Evolutionary conservation across 2,329 filamentous ascomycete genomes (phyloP), one percentile per base, ranked within the genome.

Genomic region (Pezicula neosporulosa): DNA sequence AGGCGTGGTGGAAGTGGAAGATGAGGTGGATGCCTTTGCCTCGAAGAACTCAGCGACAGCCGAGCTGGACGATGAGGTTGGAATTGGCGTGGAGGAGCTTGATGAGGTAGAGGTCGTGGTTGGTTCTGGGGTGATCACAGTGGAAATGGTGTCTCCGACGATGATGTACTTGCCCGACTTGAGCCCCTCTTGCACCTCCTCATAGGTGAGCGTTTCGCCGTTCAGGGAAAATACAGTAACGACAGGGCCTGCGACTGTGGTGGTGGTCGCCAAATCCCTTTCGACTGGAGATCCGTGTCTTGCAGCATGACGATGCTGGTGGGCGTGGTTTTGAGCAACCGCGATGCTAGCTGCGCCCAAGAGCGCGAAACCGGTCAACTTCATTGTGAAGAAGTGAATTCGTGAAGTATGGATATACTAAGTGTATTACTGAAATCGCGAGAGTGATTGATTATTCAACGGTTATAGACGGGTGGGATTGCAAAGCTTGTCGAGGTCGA

Each of bases 191-290:
- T 86, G 78, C 49, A 90, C 90, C 54, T 90, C 80, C 0, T 79
- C 70, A 54, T 79, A 71, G 48, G 76, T 74, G 60, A 96, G 78
- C 6, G 44, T 18, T 63, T 83, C 61, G 54, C 85, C 86, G 54
- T 87, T 81, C 49, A 92, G 74, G 49, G 86, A 78, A 72, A 92
- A 97, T 51, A 86, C 79, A 50, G 85, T 82, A 60, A 85, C 80
- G 47, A 82, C 85, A 30, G 85, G 78, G 39, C 78, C 81, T 38
- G 78, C 73, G 51, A 79, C 73, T 45, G 75, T 71, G 15, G 72
- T 69, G 27, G 63, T 69, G 1, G 53, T 42, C 12, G 54, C 51
- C 16, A 44, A 43, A 43, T 57, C 55, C 36, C 75, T 76, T 65
- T 79, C 73, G 47, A 77, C 69, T 30, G 71, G 70, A 54, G 74